Percentiles rank a stretch among this genome's conserved stretches.
Conservation (phyloP, 352 stramenopile species). For the Globisporangium paddicum region DNA sequence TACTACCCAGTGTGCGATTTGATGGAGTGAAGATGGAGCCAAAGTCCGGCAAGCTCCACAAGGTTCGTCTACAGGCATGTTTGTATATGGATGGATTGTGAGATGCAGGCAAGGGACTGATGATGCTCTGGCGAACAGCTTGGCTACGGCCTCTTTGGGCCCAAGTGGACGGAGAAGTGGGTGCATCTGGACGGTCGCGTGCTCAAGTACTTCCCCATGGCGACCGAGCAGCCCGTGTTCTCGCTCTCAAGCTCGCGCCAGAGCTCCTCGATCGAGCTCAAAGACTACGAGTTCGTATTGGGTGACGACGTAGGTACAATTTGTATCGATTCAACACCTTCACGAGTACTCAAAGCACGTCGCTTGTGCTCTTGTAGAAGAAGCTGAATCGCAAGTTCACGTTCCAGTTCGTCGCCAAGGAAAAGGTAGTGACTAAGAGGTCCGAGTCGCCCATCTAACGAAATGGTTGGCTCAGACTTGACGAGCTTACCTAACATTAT, state of each 20-base stretch:
- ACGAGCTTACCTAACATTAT: not conserved
- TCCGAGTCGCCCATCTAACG: not conserved
- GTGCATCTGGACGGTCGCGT: conserved; percentile 62
- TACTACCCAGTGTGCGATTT: too few species aligned
- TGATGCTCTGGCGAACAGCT: too few species aligned
- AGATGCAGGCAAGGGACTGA: not conserved
- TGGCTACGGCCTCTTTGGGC: conserved; percentile 44
- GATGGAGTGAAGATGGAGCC: conserved; percentile 28
- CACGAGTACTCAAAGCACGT: too few species aligned
- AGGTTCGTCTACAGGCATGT: conserved; percentile 22
- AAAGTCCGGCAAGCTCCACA: conserved; percentile 64
- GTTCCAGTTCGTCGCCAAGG: conserved; percentile 50
- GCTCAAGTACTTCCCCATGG: conserved; percentile 77
- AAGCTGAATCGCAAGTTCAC: conserved; percentile 56
- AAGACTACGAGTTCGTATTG: conserved; percentile 39
- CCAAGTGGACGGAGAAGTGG: conserved; percentile 82
- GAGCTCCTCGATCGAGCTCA: conserved; percentile 39
- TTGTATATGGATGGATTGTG: not conserved
- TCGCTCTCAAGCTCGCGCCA: conserved; percentile 48
- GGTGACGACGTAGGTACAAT: conserved; percentile 32
- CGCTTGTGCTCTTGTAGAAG: conserved; percentile 23
- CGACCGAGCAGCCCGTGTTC: conserved; percentile 49
- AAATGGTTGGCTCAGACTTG: not conserved
- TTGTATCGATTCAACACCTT: too few species aligned
- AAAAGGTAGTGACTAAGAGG: conserved; percentile 30